phyloP scores from a whole-genome alignment of 441 rosid genomes.

The Populus trichocarpa region DNA sequence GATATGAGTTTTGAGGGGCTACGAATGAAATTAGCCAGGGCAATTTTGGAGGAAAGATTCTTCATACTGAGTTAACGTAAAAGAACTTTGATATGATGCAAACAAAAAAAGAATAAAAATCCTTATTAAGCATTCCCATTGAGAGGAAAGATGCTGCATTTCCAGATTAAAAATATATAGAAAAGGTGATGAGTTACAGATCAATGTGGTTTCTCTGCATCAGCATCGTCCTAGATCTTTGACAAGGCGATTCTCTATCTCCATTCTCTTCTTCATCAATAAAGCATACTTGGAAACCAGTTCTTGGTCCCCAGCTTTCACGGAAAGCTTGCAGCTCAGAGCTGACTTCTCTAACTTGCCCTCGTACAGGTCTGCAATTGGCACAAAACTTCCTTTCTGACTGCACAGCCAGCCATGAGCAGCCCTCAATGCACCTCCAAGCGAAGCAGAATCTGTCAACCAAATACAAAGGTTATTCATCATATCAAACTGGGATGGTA shows the following conservation, averaged over 20 bases:
- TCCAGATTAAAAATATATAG: neutral
- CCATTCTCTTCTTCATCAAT: conserved; percentile 72
- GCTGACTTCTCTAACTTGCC: conserved; percentile 62
- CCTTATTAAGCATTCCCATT: neutral
- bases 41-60: neutral
- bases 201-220: neutral
- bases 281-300: conserved; percentile 49
- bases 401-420: conserved; percentile 93
- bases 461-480: neutral
- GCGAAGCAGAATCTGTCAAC: conserved; percentile 50
- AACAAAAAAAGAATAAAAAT: no score
- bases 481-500: neutral
- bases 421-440: conserved; percentile 93
- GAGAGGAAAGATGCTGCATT: neutral
- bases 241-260: conserved; percentile 64
- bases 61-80: neutral
- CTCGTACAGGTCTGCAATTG: conserved; percentile 60
- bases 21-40: no score
- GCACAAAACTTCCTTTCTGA: conserved; percentile 62
- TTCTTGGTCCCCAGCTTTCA: conserved; percentile 43
- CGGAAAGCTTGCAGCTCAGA: conserved; percentile 63
- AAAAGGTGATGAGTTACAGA: no score
- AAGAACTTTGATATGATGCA: neutral
- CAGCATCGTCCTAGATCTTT: conserved; percentile 65
- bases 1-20: no score